Percentiles rank a stretch among this genome's conserved stretches.
phyloP scores from a whole-genome alignment of 148 eudicot genomes.

The Salicornia ramosissima region DNA sequence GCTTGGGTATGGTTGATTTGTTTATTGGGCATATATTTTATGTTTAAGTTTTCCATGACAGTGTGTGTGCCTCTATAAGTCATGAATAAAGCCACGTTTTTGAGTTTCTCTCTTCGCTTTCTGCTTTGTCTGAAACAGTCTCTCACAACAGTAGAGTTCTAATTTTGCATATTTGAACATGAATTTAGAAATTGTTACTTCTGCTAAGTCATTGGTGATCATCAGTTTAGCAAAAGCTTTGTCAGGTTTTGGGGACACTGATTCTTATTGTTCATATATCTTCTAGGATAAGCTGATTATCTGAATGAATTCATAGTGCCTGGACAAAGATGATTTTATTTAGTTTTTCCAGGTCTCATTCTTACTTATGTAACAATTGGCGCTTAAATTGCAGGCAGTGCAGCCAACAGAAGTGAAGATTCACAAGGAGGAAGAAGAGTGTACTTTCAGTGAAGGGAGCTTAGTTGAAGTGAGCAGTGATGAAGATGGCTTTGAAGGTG shows the following conservation, averaged over 20 bases:
- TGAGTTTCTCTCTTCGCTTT: not conserved
- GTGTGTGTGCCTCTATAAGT: not conserved
- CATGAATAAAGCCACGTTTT: not conserved
- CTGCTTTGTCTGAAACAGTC: not conserved
- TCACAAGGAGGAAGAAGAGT: conserved; percentile 21
- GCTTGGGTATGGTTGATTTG: no score
- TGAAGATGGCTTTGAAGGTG: conserved; percentile 85
- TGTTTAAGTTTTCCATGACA: not conserved
- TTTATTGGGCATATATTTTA: no score
- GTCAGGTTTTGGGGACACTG: not conserved
- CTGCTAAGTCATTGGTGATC: not conserved
- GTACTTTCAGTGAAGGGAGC: conserved; percentile 34
- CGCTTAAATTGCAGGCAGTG: conserved; percentile 28
- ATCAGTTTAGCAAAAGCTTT: not conserved
- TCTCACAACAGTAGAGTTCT: not conserved
- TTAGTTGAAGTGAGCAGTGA: conserved; percentile 76
- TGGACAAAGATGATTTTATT: not conserved
- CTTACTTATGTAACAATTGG: not conserved
- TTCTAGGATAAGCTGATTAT: not conserved
- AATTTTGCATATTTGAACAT: not conserved
- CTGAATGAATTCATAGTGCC: no score
- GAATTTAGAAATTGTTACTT: not conserved
- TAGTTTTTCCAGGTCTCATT: not conserved
- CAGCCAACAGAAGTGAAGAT: conserved; percentile 9
- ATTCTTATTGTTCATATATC: not conserved